Conservation (phyloP, 495 filamentous ascomycete genomes). For the Penicillium malachiteum region DNA sequence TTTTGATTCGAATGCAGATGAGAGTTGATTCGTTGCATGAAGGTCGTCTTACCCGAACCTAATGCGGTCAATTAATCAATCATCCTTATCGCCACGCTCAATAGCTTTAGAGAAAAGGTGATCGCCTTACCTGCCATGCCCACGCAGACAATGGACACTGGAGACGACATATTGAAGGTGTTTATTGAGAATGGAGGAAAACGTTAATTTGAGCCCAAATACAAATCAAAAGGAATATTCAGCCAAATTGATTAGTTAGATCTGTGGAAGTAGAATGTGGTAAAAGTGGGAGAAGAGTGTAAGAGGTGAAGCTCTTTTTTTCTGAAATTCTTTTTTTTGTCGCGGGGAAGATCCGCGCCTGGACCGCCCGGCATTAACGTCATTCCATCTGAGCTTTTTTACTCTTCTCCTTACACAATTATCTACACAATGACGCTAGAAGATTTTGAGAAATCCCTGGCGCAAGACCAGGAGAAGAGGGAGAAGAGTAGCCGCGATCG, state of each 20-base stretch:
- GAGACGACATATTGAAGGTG: constrained; percentile 37
- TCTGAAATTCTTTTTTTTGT: constrained; percentile 33
- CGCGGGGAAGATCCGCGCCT: constrained; percentile 33
- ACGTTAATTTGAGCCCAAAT: neutral
- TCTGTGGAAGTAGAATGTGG: neutral
- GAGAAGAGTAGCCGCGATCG: constrained; percentile 38
- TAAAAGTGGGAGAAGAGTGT: neutral
- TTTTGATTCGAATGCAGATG: constrained; percentile 74
- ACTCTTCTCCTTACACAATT: constrained; percentile 8
- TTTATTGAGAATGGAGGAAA: neutral
- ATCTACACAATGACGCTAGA: constrained; percentile 48
- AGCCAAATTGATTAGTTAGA: neutral
- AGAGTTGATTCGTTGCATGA: constrained; percentile 96
- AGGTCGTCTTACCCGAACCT: constrained; percentile 97
- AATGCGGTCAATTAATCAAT: constrained; percentile 1
- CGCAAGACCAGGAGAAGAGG: constrained; percentile 37
- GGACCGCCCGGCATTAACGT: constrained; percentile 40
- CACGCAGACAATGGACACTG: constrained; percentile 83
- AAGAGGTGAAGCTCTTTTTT: constrained; percentile 22
- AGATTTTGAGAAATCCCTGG: constrained; percentile 54
- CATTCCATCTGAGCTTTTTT: constrained; percentile 28
- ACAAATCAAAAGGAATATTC: neutral
- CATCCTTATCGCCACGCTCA: neutral
- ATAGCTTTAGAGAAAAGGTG: constrained; percentile 1
- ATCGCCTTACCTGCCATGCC: constrained; percentile 79